phyloP scores from a whole-genome alignment of 2,329 filamentous ascomycete species.

The Neofusicoccum umdonicola region DNA sequence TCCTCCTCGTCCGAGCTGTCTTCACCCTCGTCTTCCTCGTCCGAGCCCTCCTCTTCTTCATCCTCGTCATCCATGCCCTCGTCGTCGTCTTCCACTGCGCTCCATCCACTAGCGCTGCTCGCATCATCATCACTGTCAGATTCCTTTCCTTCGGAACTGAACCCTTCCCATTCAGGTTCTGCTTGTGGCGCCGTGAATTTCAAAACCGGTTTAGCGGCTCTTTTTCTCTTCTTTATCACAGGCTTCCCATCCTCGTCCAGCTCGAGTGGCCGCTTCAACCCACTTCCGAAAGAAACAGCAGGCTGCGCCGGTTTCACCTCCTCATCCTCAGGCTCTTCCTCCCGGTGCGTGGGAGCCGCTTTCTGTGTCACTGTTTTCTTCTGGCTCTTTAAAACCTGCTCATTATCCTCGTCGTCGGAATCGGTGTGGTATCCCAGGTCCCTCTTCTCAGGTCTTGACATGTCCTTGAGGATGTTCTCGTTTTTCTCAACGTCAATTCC shows the following conservation, averaged over 20 bases:
- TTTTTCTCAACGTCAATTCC: constrained; percentile 58
- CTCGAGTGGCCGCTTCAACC: constrained; percentile 83
- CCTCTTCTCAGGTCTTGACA: constrained; percentile 30
- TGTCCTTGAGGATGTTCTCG: constrained; percentile 50
- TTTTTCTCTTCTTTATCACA: constrained; percentile 78
- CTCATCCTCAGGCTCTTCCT: not conserved
- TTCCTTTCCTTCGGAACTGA: constrained; percentile 45
- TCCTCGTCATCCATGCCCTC: constrained; percentile 39
- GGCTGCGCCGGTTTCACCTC: not conserved
- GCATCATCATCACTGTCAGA: constrained; percentile 29
- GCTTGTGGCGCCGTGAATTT: constrained; percentile 45
- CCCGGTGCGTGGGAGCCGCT: not conserved
- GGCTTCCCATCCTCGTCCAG: constrained; percentile 76
- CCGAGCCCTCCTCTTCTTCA: constrained; percentile 30
- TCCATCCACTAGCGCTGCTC: constrained; percentile 6
- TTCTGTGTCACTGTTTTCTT: constrained; percentile 5
- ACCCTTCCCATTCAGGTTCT: constrained; percentile 62
- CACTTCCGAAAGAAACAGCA: constrained; percentile 57
- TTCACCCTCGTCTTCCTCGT: constrained; percentile 26
- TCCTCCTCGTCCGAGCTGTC: constrained; percentile 28
- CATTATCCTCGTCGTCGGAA: constrained; percentile 29
- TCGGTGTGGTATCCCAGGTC: constrained; percentile 18
- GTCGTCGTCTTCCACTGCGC: constrained; percentile 19
- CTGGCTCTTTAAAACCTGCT: constrained; percentile 9
- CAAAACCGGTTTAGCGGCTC: constrained; percentile 30